Percentiles rank a stretch among this genome's conserved stretches.
Conservation (phyloP, 345 rosid genomes). For the Lagerstroemia speciosa region DNA sequence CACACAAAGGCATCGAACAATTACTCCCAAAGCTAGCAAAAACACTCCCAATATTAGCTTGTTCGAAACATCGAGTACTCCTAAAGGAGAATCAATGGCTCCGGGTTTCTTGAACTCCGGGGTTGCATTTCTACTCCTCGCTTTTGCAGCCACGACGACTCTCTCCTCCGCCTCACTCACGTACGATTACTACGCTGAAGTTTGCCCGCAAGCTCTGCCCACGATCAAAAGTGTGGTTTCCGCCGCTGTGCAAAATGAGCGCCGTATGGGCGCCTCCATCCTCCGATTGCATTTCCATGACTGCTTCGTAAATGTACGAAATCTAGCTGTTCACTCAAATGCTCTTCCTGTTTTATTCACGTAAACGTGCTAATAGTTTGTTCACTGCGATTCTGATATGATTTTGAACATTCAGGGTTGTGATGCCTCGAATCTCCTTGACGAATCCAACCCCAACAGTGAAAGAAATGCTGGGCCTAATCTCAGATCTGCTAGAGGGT, state of each 20-base stretch:
- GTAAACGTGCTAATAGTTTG: background rate
- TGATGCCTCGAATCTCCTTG: constrained; percentile 61
- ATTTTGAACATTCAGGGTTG: constrained; percentile 36
- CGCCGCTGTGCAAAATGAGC: constrained; percentile 30
- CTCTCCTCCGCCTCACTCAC: constrained; percentile 9
- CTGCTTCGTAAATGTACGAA: constrained; percentile 48
- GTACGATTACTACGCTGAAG: constrained; percentile 34
- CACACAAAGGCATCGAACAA: background rate
- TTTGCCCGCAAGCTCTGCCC: constrained; percentile 47
- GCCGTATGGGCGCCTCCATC: constrained; percentile 46
- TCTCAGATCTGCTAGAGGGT: constrained; percentile 37
- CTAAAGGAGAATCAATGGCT: background rate
- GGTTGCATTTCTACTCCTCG: background rate
- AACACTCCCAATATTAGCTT: too few species aligned
- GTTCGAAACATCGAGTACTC: too few species aligned
- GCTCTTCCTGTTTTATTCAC: too few species aligned
- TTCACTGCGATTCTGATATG: background rate
- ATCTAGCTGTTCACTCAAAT: background rate
- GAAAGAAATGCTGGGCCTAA: constrained; percentile 41
- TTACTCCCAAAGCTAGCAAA: background rate
- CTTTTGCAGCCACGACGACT: background rate
- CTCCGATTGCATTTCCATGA: constrained; percentile 63
- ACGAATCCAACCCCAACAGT: constrained; percentile 36
- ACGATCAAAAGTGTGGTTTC: constrained; percentile 24
- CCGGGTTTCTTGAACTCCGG: background rate